These are phyloP conservation scores for Blastocystis sp. DNA, from an alignment of 352 stramenopile genomes.

Conservation along the genomic window DNA sequence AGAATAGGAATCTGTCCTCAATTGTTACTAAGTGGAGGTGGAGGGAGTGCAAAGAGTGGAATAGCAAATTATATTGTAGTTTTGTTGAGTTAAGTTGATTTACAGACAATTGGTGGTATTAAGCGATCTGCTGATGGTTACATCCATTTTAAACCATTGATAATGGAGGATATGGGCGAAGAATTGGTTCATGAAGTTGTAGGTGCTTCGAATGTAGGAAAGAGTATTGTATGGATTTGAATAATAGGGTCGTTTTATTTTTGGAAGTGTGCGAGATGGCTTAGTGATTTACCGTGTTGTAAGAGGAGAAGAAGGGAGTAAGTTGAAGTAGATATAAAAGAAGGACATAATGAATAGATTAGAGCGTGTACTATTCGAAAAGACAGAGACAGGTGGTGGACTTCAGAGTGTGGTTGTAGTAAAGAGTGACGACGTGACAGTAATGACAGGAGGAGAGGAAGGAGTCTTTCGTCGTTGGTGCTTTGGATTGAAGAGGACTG, in stretches of 20 bases:
- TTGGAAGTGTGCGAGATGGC: conserved; percentile 24
- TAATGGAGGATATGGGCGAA: not conserved
- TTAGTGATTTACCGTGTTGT: conserved; percentile 36
- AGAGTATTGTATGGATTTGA: not conserved
- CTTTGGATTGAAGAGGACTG: conserved; percentile 5
- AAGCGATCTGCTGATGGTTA: not conserved
- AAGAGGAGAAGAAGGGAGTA: not conserved
- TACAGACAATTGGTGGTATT: conserved; percentile 22
- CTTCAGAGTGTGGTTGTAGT: not conserved
- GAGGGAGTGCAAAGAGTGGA: conserved; percentile 1
- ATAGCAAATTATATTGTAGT: conserved; percentile 40
- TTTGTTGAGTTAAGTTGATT: not conserved
- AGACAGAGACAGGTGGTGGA: not conserved
- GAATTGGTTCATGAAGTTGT: conserved; percentile 33
- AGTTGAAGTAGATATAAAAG: not conserved
- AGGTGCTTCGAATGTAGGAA: conserved; percentile 8
- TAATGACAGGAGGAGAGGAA: conserved; percentile 53
- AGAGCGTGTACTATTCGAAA: conserved; percentile 26
- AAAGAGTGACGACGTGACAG: conserved; percentile 6
- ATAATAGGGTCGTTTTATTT: conserved; percentile 37
- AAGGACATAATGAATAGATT: not conserved
- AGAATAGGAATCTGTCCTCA: conserved; percentile 31
- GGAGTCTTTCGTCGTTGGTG: not conserved
- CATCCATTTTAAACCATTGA: conserved; percentile 5
- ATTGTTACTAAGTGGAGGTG: conserved; percentile 10